Evolutionary conservation across 257 asterid species (phyloP).

Genomic region (Rauvolfia tetraphylla): DNA sequence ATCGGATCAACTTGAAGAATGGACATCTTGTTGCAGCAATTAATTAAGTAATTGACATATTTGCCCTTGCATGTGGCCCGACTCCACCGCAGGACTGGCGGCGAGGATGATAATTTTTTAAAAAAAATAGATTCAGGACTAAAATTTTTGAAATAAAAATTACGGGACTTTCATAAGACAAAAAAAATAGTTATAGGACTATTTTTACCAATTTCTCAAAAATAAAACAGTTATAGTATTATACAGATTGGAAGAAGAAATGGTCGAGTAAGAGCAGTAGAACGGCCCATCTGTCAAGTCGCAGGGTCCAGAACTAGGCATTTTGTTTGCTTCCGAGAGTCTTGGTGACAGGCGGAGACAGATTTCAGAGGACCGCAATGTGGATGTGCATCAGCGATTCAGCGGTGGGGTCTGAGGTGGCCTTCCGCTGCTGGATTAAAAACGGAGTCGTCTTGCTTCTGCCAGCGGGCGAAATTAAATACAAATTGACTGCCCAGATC

Average conservation of each 20-base stretch:
- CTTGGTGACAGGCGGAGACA: not conserved
- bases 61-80: too few species aligned
- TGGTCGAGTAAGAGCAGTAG: not conserved
- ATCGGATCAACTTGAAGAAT: slow-evolving; percentile 48
- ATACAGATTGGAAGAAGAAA: not conserved
- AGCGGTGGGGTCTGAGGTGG: too few species aligned
- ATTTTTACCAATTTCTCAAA: too few species aligned
- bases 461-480: not conserved
- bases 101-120: too few species aligned
- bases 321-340: not conserved
- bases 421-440: too few species aligned
- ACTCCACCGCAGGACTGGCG: too few species aligned
- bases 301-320: not conserved
- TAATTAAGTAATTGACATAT: too few species aligned
- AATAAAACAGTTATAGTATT: too few species aligned
- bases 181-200: too few species aligned
- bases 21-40: slow-evolving; percentile 73
- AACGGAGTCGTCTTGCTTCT: not conserved
- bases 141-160: too few species aligned
- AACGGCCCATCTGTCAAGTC: not conserved
- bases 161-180: too few species aligned
- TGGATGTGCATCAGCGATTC: not conserved
- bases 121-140: too few species aligned
- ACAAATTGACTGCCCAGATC: not conserved
- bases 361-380: not conserved